These are phyloP conservation scores for Spathaspora gorwiae DNA, from an alignment of 805 yeast genomes.

Conservation along the genomic window DNA sequence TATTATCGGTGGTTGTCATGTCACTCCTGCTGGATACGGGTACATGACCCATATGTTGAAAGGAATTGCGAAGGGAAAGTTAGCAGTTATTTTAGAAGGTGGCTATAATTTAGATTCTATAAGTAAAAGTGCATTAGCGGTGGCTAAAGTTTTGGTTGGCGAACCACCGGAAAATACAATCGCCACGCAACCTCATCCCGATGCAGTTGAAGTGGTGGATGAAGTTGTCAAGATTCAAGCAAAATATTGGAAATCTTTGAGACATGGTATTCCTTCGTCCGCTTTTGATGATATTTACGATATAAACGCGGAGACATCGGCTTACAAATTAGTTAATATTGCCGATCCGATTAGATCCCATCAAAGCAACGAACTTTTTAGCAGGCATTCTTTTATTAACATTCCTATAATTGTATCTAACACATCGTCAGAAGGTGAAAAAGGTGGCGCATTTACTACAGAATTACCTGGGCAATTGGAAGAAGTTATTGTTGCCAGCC, in stretches of 20 bases:
- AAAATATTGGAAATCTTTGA: conserved; percentile 80
- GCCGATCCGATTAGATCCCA: conserved; percentile 72
- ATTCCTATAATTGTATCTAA: conserved; percentile 52
- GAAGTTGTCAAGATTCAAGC: conserved; percentile 79
- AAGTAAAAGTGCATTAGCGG: conserved; percentile 85
- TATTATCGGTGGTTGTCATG: conserved; percentile 93
- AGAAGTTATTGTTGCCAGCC: conserved; percentile 67
- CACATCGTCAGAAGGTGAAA: conserved; percentile 13
- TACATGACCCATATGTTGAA: conserved; percentile 92
- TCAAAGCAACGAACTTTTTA: conserved; percentile 57
- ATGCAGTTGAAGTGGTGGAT: conserved; percentile 74
- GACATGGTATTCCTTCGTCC: conserved; percentile 45
- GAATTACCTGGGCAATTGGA: conserved; percentile 49
- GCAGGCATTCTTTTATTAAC: conserved; percentile 53
- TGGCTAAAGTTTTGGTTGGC: conserved; percentile 85
- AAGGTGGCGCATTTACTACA: conserved; percentile 24
- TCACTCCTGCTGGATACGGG: conserved; percentile 93
- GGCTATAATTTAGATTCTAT: conserved; percentile 93
- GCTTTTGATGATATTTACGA: conserved; percentile 39
- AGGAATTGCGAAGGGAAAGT: conserved; percentile 79
- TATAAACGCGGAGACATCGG: conserved; percentile 13
- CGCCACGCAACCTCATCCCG: conserved; percentile 62
- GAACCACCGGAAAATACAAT: conserved; percentile 87
- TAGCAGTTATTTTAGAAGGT: conserved; percentile 91
- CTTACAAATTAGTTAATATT: conserved; percentile 43